Percentiles rank a stretch among this genome's conserved stretches.
Conservation (phyloP, 192 early-diverging fungal species). For the Backusella psychrophila region DNA sequence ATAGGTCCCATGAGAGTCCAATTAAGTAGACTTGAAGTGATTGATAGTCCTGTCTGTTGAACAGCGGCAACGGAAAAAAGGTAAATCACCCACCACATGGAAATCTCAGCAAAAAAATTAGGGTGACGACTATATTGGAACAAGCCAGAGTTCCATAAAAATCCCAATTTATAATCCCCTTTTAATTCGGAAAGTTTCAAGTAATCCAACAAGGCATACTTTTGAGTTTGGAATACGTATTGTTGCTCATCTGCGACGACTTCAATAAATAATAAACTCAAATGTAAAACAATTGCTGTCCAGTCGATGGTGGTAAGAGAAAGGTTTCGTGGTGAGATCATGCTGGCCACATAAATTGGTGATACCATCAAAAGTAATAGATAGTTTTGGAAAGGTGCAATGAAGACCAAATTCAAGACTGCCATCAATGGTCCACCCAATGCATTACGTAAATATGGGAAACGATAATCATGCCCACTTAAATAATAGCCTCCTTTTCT, state of each 20-base stretch:
- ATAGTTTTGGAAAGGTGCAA: constrained; percentile 68
- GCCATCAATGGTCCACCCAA: constrained; percentile 53
- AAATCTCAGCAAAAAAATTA: constrained; percentile 81
- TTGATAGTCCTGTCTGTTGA: neutral
- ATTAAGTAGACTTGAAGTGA: constrained; percentile 25
- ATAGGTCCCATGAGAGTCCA: constrained; percentile 49
- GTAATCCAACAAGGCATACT: constrained; percentile 40
- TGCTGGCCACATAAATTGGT: constrained; percentile 49
- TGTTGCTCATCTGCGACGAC: constrained; percentile 81
- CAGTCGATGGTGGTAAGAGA: constrained; percentile 48
- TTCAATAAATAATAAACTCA: constrained; percentile 56
- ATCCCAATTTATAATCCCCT: constrained; percentile 60
- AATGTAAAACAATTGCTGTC: constrained; percentile 40
- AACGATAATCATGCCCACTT: constrained; percentile 77
- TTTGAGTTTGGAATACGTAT: constrained; percentile 65
- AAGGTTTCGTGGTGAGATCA: neutral
- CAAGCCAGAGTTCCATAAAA: constrained; percentile 64
- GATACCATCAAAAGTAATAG: constrained; percentile 60
- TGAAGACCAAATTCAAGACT: constrained; percentile 69
- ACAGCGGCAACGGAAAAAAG: constrained; percentile 54
- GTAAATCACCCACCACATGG: constrained; percentile 64
- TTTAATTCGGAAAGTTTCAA: constrained; percentile 20
- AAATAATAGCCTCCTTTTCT: constrained; percentile 74
- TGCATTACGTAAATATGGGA: constrained; percentile 43
- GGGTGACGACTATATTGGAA: constrained; percentile 79